Evolutionary conservation across 208 protist genomes (phyloP).

Genomic region (Wallacemonas sp.): DNA sequence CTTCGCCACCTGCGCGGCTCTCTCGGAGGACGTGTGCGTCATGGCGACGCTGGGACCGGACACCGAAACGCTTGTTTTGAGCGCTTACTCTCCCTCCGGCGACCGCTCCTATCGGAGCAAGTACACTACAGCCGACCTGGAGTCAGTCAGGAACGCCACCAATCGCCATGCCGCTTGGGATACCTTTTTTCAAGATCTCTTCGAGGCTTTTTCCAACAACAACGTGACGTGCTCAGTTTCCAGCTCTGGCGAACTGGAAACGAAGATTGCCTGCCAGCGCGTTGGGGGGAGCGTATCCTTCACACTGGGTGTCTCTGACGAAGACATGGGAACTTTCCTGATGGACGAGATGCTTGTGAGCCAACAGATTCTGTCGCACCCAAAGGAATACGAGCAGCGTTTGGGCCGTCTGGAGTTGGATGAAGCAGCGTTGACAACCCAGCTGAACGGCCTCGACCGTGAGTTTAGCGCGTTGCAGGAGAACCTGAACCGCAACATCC

Average conservation of each 20-base stretch:
- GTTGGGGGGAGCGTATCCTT: constrained; percentile 27
- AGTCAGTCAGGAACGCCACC: constrained; percentile 25
- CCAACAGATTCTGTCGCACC: constrained; percentile 43
- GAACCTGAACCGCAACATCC: constrained; percentile 46
- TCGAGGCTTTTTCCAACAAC: constrained; percentile 37
- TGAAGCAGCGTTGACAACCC: constrained; percentile 27
- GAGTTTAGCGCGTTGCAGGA: constrained; percentile 75
- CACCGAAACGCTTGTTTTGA: constrained; percentile 49
- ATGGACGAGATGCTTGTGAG: constrained; percentile 37
- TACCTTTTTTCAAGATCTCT: constrained; percentile 61
- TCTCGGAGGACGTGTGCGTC: constrained; percentile 32
- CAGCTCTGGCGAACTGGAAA: background rate
- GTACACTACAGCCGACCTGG: constrained; percentile 44
- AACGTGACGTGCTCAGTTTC: constrained; percentile 9
- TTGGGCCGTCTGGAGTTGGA: constrained; percentile 31
- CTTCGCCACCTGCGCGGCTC: constrained; percentile 47
- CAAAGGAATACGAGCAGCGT: constrained; percentile 63
- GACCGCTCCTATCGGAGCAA: constrained; percentile 48
- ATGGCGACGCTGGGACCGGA: constrained; percentile 61
- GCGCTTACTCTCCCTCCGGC: constrained; percentile 28
- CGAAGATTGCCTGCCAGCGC: background rate
- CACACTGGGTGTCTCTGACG: constrained; percentile 15
- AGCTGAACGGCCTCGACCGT: constrained; percentile 52
- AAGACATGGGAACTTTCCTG: constrained; percentile 46
- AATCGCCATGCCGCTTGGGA: constrained; percentile 44